Evolutionary conservation across 768 basidiomycete genomes (phyloP), one percentile per base, ranked within the genome.

Genomic region (Lactarius akahatsu): DNA sequence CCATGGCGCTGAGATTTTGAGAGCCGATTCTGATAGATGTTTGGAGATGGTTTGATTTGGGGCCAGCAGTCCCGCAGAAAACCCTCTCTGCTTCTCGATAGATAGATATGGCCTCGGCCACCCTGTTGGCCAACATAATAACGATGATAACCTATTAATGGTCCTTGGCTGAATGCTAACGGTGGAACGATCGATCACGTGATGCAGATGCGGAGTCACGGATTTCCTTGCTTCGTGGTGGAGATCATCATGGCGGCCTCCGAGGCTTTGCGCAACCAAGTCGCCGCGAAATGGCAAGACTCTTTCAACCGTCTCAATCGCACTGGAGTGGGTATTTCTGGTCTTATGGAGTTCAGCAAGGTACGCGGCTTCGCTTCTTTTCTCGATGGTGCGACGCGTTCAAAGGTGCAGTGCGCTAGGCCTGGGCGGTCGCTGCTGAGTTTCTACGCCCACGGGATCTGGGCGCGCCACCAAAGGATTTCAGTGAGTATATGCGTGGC

Each of bases 211-310:
- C 16, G 15, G 16, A 30, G 30, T 6, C 18, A 3, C 45, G 4
- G 4, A 2, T 9, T 23, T 9, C 38, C 8, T 15, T 9, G 34
- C 32, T 30, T 16, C 5, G 9, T 18, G 6, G 30, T 26, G 5
- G 26, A 26, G 13, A 18, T 32, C 11, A 34, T 56, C 60, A 47
- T 40, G 32, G 87, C 86, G 87, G 82, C 84, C 20, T 86, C 86
- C 5, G 80, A 83, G 64, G 87, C 86, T 30, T 77, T 89, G n/a
- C 82, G 82, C 56, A 80, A 82, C 1, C 87, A 89, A 73, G 86
- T 89, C 10, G 82, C 84, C 20, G 78, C 86, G 3, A 88, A 88
- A 78, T 90, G 89, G 88, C 85, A 88, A 67, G 86, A 89, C 23
- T 80, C 86, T 2, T 90, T 90, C 73, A 76, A 79, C n/a, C 82